Conservation (phyloP, 2,329 filamentous ascomycete species). For the Cryoendolithus antarcticus region DNA sequence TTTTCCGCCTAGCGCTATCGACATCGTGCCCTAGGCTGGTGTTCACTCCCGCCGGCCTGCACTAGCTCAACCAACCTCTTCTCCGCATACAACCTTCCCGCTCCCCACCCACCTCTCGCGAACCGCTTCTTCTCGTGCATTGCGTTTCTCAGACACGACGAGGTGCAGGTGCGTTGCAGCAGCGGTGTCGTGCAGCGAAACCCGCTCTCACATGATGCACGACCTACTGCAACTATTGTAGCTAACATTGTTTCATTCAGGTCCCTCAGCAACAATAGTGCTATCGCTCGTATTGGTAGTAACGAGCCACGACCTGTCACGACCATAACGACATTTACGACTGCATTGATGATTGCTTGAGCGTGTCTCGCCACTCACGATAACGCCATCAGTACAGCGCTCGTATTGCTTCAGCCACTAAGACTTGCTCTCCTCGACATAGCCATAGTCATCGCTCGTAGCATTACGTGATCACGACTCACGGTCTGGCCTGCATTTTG, state of each 20-base stretch:
- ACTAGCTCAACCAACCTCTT: conserved; percentile 15
- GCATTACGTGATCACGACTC: not conserved
- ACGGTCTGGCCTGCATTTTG: not conserved
- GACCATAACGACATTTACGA: conserved; percentile 22
- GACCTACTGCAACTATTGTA: not conserved
- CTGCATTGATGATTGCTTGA: conserved; percentile 23
- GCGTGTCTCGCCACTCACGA: conserved; percentile 13
- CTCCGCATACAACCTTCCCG: conserved; percentile 10
- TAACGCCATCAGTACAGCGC: not conserved
- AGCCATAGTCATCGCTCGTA: not conserved
- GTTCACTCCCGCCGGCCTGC: conserved; percentile 4
- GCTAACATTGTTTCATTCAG: conserved; percentile 4
- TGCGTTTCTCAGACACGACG: conserved; percentile 22
- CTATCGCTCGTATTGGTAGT: conserved; percentile 16
- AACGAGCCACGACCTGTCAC: conserved; percentile 22
- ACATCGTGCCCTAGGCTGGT: conserved; percentile 3
- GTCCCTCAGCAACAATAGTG: conserved; percentile 8
- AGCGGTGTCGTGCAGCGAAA: conserved; percentile 18
- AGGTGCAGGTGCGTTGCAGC: conserved; percentile 17
- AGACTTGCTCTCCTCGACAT: not conserved
- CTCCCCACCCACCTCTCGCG: conserved; percentile 17
- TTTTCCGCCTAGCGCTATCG: conserved; percentile 5
- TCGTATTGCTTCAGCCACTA: not conserved
- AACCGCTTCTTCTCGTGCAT: conserved; percentile 22
- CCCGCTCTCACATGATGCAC: conserved; percentile 3